Evolutionary conservation across 129 eudicot genomes (phyloP).

Genomic region (sunflower (Helianthus annuus)): DNA sequence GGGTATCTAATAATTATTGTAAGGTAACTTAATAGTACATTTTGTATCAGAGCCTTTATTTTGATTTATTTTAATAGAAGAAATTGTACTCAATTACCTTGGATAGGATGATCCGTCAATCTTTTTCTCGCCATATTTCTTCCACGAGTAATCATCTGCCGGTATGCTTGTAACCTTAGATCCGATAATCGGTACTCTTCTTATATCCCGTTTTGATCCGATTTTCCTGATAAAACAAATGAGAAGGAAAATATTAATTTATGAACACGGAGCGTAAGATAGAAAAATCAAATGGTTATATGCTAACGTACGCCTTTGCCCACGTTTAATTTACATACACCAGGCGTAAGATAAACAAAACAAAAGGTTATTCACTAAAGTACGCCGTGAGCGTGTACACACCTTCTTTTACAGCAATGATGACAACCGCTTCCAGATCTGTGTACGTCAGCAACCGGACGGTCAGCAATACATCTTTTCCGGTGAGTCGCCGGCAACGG

Average conservation of each 20-base stretch:
- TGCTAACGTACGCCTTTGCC: too few species aligned
- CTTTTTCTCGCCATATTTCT: slow-evolving; percentile 76
- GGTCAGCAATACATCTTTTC: slow-evolving; percentile 55
- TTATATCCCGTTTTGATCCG: slow-evolving; percentile 42
- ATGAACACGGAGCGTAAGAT: slow-evolving; percentile 11
- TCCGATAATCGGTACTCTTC: slow-evolving; percentile 60
- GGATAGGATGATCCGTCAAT: slow-evolving; percentile 70
- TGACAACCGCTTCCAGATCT: slow-evolving; percentile 37
- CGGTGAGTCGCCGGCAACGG: slow-evolving; percentile 55
- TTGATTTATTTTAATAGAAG: neutral
- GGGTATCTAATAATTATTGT: too few species aligned
- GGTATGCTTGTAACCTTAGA: slow-evolving; percentile 75
- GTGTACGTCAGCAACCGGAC: slow-evolving; percentile 4
- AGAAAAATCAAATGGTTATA: neutral
- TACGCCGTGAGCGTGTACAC: slow-evolving; percentile 2
- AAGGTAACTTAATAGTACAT: too few species aligned
- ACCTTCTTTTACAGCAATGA: slow-evolving; percentile 68
- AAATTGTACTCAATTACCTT: slow-evolving; percentile 39
- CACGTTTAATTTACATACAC: neutral
- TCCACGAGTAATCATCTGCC: slow-evolving; percentile 79
- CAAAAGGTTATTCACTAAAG: neutral
- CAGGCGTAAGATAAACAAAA: slow-evolving; percentile 13
- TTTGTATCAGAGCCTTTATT: too few species aligned
- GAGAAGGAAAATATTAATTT: neutral
- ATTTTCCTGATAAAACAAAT: slow-evolving; percentile 44